Base-by-base conservation (phyloP, 495 filamentous ascomycete species). In the Friedmanniomyces simplex region DNA sequence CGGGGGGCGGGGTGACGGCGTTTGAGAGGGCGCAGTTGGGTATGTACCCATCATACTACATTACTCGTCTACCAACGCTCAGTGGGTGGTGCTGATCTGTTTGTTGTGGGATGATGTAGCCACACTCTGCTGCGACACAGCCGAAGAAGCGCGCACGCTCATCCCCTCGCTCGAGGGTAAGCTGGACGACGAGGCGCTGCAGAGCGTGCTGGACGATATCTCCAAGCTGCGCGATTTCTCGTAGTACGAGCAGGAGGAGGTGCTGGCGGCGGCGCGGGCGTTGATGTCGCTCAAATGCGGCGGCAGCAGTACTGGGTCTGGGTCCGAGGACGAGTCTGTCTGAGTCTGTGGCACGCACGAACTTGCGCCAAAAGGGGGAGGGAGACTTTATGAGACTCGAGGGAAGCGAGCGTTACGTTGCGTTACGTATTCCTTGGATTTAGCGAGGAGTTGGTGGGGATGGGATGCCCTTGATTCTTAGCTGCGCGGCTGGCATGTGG, bases 1-100 rank as follows among this genome's bases (percentile, higher is more conserved):
- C 95, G 56, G 83, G 84, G 55, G 77, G 81, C 37, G 83, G 91
- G 67, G 72, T 98, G 63, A 86, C 85, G 66, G 85, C 87, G 68
- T 96, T 96, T 66, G 93, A 98, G 79, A 79, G 86, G 63, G 88
- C 88, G 43, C 90, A 96, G 76, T 78, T 98, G 54, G 91, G 91
- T 95, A 73, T 58, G 79, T 74, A 4, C 3, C 28, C 28, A 3
- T 32, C 28, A 32, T n/a, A 32, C 10, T 32, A n/a, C 22, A 8
- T 25, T 49, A 3, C 4, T 8, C 6, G 24, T 49, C 2, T 49
- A 18, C 3, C 22, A 49, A 49, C 2, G 46, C 6, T 8, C 6
- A 49, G 7, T 4, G 28, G 10, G 28, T 10, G 28, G 21, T 24
- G 20, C 46, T 24, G 25, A 49, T 18, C 4, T n/a, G n/a, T n/a